A percentile compares a stretch with the other conserved stretches of the same genome.
These are phyloP conservation scores for Phytophthora syringae DNA, from an alignment of 352 stramenopile species.

Conservation along the genomic window DNA sequence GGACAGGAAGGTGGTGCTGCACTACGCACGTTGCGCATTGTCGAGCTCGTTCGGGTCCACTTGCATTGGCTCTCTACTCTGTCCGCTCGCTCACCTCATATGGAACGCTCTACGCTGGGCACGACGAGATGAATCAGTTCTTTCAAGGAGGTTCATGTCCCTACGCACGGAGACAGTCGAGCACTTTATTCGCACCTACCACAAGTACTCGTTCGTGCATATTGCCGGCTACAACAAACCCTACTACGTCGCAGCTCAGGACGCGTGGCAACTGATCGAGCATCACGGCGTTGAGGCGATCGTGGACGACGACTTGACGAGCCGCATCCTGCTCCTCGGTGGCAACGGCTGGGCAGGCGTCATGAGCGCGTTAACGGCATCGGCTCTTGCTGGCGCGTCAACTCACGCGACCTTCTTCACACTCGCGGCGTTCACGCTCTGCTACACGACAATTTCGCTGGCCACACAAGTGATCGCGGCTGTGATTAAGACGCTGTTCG, in stretches of 20 bases:
- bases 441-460: constrained; percentile 84
- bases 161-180: constrained; percentile 69
- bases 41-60: constrained; percentile 85
- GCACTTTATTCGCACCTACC: constrained; percentile 85
- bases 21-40: constrained; percentile 71
- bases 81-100: constrained; percentile 74
- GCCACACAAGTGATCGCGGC: constrained; percentile 74
- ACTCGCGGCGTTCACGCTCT: constrained; percentile 74
- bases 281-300: constrained; percentile 85
- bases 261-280: constrained; percentile 82
- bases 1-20: constrained; percentile 68
- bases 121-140: constrained; percentile 71
- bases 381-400: constrained; percentile 52
- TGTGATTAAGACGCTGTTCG: constrained; percentile 88
- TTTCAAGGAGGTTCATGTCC: constrained; percentile 63
- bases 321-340: constrained; percentile 72
- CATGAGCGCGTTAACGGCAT: constrained; percentile 76
- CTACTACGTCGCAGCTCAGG: constrained; percentile 79
- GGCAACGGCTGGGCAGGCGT: constrained; percentile 82
- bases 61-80: constrained; percentile 83
- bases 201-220: constrained; percentile 89
- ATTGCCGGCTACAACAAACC: constrained; percentile 84
- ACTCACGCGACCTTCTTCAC: constrained; percentile 79
- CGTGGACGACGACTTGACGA: constrained; percentile 86
- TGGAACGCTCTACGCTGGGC: constrained; percentile 83